A percentile compares a stretch with the other conserved stretches of the same genome.
Conservation (phyloP, 148 eudicot species). For the Camellia sinensis region DNA sequence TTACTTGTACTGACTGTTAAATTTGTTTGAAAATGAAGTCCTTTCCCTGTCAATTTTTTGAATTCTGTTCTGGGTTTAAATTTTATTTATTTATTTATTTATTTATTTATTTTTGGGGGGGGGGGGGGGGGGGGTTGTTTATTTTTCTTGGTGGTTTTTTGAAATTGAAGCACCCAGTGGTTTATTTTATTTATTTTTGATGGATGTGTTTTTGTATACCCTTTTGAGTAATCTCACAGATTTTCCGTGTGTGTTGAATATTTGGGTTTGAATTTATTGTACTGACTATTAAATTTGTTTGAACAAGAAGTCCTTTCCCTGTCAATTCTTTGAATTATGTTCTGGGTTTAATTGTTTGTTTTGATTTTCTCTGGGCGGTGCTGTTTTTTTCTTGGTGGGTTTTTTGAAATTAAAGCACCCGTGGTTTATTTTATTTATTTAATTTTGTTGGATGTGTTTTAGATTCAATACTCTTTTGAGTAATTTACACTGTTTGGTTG, state of each 20-base stretch:
- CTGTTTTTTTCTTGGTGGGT: neutral
- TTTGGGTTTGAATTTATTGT: neutral
- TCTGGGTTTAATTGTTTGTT: neutral
- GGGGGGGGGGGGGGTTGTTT: too few relatives aligned
- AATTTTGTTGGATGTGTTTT: neutral
- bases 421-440: neutral
- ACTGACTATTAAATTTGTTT: neutral
- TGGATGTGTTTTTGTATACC: neutral
- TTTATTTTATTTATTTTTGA: neutral
- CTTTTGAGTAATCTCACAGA: conserved; percentile 1
- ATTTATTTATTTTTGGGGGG: too few relatives aligned
- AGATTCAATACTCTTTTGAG: conserved; percentile 3
- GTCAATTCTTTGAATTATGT: neutral
- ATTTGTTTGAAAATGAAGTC: neutral
- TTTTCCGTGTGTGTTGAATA: neutral
- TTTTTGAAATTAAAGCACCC: neutral
- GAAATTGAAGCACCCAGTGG: neutral
- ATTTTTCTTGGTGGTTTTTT: too few relatives aligned
- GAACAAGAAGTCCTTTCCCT: neutral
- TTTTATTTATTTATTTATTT: too few relatives aligned
- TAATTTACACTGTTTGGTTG: neutral
- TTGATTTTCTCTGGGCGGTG: neutral
- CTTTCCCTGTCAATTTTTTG: neutral
- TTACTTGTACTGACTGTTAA: too few relatives aligned
- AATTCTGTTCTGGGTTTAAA: neutral